Evolutionary conservation across 345 rosid genomes (phyloP).

Genomic region (Ricinus communis): DNA sequence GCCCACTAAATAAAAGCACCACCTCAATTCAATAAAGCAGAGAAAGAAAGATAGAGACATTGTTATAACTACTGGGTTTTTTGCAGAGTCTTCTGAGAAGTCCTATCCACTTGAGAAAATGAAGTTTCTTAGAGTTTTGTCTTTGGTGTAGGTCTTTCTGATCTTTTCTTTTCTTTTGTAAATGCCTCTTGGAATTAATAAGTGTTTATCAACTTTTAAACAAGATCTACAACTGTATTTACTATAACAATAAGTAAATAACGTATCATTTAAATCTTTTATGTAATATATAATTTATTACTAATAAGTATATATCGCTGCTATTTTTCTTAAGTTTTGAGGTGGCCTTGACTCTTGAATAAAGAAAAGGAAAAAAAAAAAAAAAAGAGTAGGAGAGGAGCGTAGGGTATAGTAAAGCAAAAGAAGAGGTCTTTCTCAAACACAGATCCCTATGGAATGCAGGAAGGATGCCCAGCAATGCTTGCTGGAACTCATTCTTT

Average conservation of each 20-base stretch:
- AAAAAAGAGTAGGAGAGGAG: constrained; percentile 6
- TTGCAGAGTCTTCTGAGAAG: constrained; percentile 17
- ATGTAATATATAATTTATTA: too few relatives aligned
- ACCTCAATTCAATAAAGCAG: background rate
- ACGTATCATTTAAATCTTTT: too few relatives aligned
- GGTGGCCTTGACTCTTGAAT: background rate
- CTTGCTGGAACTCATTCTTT: constrained; percentile 65
- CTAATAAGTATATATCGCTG: too few relatives aligned
- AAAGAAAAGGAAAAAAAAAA: background rate
- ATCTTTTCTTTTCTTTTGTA: background rate
- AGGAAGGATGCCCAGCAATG: constrained; percentile 58
- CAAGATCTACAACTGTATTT: too few relatives aligned
- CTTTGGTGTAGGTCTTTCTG: constrained; percentile 3
- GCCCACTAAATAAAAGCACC: too few relatives aligned
- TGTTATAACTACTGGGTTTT: constrained; percentile 39
- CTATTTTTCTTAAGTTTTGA: too few relatives aligned
- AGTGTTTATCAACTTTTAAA: too few relatives aligned
- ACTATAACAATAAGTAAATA: too few relatives aligned
- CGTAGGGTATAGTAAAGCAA: constrained; percentile 38
- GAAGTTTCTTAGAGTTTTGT: constrained; percentile 20
- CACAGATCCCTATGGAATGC: constrained; percentile 98
- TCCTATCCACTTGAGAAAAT: constrained; percentile 22
- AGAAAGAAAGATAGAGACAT: background rate
- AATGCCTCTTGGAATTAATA: constrained; percentile 2
- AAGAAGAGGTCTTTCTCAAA: constrained; percentile 79